These are phyloP conservation scores for Flaveria floridana DNA, from an alignment of 140 eudicot species.

Conservation along the genomic window DNA sequence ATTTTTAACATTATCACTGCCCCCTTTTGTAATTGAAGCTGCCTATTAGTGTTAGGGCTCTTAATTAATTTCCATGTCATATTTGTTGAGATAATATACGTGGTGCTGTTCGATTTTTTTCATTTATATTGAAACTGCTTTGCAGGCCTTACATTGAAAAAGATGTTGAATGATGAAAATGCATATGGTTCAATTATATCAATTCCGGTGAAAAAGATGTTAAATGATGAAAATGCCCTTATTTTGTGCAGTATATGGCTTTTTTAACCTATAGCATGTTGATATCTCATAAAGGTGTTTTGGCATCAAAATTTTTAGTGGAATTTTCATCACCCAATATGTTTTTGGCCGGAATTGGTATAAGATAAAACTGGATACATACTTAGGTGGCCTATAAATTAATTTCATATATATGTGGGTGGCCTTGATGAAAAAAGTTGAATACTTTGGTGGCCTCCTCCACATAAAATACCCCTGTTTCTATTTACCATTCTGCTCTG, in stretches of 20 bases:
- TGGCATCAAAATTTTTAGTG: not conserved
- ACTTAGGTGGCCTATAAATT: constrained; percentile 1
- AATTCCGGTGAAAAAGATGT: not conserved
- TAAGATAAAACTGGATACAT: not conserved
- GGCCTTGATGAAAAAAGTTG: not conserved
- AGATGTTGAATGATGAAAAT: too few species aligned
- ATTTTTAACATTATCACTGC: not conserved
- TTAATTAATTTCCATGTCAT: constrained; percentile 6
- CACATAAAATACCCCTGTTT: not conserved
- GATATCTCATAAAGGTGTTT: not conserved
- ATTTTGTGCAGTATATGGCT: not conserved
- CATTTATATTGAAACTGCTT: not conserved
- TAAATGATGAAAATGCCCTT: not conserved
- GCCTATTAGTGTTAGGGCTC: not conserved
- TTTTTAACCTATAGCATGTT: not conserved
- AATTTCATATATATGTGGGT: not conserved
- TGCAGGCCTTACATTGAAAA: not conserved
- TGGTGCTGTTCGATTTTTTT: not conserved
- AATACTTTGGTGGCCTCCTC: not conserved
- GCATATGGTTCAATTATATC: constrained; percentile 2
- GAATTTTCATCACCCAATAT: not conserved
- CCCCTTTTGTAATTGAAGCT: not conserved
- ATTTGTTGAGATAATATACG: not conserved
- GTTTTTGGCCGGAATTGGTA: not conserved
- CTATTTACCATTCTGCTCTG: constrained; percentile 9